phyloP scores from a whole-genome alignment of 2,329 filamentous ascomycete genomes.

The Chaetothyriales sp. region DNA sequence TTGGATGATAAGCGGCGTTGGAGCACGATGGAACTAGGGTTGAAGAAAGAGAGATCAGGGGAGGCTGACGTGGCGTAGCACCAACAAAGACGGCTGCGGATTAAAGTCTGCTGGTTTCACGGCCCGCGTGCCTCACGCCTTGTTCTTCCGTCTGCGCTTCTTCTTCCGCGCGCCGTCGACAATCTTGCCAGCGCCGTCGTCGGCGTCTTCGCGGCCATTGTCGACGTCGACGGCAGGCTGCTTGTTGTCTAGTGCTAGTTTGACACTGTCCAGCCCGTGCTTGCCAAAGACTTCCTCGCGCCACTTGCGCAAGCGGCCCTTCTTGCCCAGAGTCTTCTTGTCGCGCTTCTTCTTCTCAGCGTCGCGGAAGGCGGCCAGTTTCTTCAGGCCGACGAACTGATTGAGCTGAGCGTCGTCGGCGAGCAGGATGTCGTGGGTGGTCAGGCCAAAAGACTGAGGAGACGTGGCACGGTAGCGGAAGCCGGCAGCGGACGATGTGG shows the following conservation, averaged over 20 bases:
- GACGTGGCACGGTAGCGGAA: constrained; percentile 96
- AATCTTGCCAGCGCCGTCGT: constrained; percentile 27
- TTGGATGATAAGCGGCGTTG: too few species aligned
- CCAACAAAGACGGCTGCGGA: too few species aligned
- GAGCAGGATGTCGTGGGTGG: constrained; percentile 78
- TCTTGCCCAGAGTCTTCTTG: constrained; percentile 80
- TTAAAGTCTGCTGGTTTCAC: too few species aligned
- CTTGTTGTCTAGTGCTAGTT: constrained; percentile 6
- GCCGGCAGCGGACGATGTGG: constrained; percentile 41
- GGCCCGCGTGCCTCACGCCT: too few species aligned
- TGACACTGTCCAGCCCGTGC: constrained; percentile 29
- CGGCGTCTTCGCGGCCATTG: constrained; percentile 10
- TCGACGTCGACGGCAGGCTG: constrained; percentile 5
- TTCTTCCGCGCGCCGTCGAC: constrained; percentile 30
- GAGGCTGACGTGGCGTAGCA: too few species aligned
- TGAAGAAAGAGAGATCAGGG: too few species aligned
- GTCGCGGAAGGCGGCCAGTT: constrained; percentile 80
- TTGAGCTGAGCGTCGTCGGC: constrained; percentile 78
- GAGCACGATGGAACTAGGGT: too few species aligned
- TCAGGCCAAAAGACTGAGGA: constrained; percentile 78
- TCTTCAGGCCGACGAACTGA: constrained; percentile 84
- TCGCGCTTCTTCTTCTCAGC: constrained; percentile 79
- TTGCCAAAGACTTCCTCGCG: constrained; percentile 54
- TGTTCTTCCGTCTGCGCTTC: constrained; percentile 34
- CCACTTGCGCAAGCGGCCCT: constrained; percentile 81